A percentile compares a stretch with the other conserved stretches of the same genome.
Evolutionary conservation across 2,329 filamentous ascomycete genomes (phyloP).

Genomic region (Parafenestella ontariensis): DNA sequence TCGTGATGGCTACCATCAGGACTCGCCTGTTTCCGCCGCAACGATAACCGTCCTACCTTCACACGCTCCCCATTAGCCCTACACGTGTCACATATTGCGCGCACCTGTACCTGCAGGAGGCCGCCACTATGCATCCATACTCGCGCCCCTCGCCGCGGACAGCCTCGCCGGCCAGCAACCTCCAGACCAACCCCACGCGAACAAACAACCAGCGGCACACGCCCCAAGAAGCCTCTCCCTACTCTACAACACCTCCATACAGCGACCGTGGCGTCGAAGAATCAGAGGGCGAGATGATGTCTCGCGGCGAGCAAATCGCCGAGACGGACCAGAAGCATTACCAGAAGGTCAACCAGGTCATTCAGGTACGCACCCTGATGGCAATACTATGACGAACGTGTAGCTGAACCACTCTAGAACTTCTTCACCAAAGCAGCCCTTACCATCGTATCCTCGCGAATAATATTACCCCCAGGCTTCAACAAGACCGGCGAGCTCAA

Average conservation of each 20-base stretch:
- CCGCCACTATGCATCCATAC: conserved; percentile 78
- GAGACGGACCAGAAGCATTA: conserved; percentile 42
- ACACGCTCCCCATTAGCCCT: conserved; percentile 15
- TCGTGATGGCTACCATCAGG: conserved; percentile 50
- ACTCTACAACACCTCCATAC: conserved; percentile 59
- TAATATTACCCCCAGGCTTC: conserved; percentile 68
- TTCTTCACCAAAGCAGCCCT: conserved; percentile 89
- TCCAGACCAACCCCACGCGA: conserved; percentile 74
- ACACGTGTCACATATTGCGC: conserved; percentile 8
- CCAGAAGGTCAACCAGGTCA: conserved; percentile 86
- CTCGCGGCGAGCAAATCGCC: conserved; percentile 36
- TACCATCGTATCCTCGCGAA: conserved; percentile 80
- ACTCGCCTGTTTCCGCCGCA: conserved; percentile 43
- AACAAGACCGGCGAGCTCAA: conserved; percentile 67
- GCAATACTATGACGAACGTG: neutral
- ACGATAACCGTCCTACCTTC: conserved; percentile 34
- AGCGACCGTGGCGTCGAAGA: conserved; percentile 59
- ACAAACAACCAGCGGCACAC: conserved; percentile 77
- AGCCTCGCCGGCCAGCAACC: conserved; percentile 74
- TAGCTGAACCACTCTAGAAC: conserved; percentile 66
- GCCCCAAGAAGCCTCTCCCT: conserved; percentile 58
- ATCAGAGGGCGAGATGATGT: conserved; percentile 55
- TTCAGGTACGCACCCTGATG: conserved; percentile 70
- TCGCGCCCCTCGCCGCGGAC: conserved; percentile 76
- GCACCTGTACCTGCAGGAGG: conserved; percentile 27